Evolutionary conservation across 495 filamentous ascomycete species (phyloP).

Genomic region (Aspergillus affinis): DNA sequence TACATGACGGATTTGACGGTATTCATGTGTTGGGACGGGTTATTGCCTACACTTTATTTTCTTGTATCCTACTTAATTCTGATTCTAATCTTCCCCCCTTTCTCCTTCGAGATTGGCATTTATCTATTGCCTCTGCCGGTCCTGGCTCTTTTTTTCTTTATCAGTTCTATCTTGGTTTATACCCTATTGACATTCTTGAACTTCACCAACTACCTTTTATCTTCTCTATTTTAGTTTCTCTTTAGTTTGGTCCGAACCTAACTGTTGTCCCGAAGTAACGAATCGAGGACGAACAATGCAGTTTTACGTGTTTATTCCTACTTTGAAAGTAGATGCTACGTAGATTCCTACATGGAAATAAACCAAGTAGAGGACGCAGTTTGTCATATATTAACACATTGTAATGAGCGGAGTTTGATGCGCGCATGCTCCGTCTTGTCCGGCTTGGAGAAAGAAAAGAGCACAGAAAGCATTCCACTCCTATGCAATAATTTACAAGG

Average conservation of each 20-base stretch:
- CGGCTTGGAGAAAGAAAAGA: background rate
- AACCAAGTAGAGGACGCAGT: background rate
- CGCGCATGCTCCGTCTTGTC: background rate
- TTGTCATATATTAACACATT: background rate
- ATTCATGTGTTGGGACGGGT: constrained; percentile 7
- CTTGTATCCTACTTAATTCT: background rate
- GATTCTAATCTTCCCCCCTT: background rate
- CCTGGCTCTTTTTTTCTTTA: background rate
- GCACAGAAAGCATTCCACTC: background rate
- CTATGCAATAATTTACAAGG: background rate
- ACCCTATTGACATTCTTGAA: constrained; percentile 23
- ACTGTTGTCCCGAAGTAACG: constrained; percentile 8
- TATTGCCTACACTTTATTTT: background rate
- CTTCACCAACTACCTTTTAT: constrained; percentile 9
- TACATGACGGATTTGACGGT: constrained; percentile 8
- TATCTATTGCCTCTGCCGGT: background rate
- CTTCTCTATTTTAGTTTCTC: constrained; percentile 6
- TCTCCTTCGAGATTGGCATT: background rate
- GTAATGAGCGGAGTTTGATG: background rate
- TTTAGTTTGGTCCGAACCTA: constrained; percentile 12
- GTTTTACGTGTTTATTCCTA: background rate
- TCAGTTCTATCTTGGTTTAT: constrained; percentile 26
- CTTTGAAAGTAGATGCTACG: background rate
- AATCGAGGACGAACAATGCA: constrained; percentile 10
- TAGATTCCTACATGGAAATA: background rate